These are phyloP conservation scores for Amaranthus hypochondriacus DNA, from an alignment of 148 eudicot genomes.

Conservation along the genomic window DNA sequence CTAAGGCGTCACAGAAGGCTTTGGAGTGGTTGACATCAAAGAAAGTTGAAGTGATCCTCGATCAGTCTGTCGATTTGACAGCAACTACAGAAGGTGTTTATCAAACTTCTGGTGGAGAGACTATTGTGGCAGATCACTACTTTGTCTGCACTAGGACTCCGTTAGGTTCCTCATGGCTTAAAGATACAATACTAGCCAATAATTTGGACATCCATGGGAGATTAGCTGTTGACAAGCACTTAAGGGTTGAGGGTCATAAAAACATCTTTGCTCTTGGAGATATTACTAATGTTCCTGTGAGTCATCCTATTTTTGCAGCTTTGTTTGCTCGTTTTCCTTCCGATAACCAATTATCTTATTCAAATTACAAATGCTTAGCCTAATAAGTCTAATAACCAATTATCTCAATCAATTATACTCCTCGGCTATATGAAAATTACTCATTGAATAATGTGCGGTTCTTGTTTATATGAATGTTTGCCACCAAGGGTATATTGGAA, in stretches of 20 bases:
- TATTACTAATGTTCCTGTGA: slow-evolving; percentile 43
- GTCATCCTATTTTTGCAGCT: slow-evolving; percentile 7
- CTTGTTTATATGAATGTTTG: no score
- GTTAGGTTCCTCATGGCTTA: slow-evolving; percentile 48
- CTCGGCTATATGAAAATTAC: no score
- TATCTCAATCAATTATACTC: no score
- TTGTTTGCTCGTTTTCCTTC: not conserved
- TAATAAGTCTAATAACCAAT: no score
- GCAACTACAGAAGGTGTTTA: slow-evolving; percentile 34
- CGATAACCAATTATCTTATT: not conserved
- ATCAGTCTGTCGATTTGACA: slow-evolving; percentile 32
- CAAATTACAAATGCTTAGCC: no score
- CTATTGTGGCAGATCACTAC: slow-evolving; percentile 40
- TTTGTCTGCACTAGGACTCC: slow-evolving; percentile 44
- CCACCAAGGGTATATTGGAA: no score
- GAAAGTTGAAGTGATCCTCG: slow-evolving; percentile 45
- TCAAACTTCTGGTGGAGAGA: slow-evolving; percentile 44
- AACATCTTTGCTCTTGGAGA: slow-evolving; percentile 61
- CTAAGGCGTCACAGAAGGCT: slow-evolving; percentile 38
- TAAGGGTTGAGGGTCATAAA: slow-evolving; percentile 39
- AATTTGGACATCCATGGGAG: slow-evolving; percentile 41
- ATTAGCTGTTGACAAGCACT: slow-evolving; percentile 38
- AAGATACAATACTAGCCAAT: slow-evolving; percentile 32
- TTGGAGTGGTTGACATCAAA: slow-evolving; percentile 42
- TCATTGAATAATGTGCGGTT: no score